These are phyloP conservation scores for Meyerozyma elateridarum DNA, from an alignment of 1,139 yeast species.

Conservation along the genomic window DNA sequence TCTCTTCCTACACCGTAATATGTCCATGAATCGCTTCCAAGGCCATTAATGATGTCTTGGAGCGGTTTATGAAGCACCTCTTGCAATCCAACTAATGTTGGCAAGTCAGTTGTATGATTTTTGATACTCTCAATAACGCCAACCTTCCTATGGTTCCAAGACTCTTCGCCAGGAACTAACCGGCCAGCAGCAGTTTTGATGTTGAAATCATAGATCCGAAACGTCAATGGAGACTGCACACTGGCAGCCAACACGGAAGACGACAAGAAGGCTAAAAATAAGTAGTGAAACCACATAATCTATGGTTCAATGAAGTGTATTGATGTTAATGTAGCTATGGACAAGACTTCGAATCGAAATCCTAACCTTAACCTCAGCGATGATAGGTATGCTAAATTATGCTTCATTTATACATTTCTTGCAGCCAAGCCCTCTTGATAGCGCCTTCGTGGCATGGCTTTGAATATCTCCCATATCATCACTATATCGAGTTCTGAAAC, in stretches of 20 bases:
- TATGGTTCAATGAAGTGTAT: background rate
- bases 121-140: conserved; percentile 4
- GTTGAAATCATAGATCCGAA: conserved; percentile 2
- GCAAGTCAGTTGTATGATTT: conserved; percentile 1
- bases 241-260: background rate
- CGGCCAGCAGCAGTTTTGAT: conserved; percentile 1
- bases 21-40: conserved; percentile 4
- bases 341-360: too few relatives aligned
- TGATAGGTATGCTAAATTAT: too few relatives aligned
- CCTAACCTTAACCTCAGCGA: too few relatives aligned
- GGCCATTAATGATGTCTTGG: conserved; percentile 1
- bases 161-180: background rate
- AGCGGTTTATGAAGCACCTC: conserved; percentile 1
- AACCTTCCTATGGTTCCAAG: conserved; percentile 1
- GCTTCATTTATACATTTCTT: too few relatives aligned
- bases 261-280: background rate
- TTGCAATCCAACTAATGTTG: conserved; percentile 3
- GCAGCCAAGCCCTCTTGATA: too few relatives aligned
- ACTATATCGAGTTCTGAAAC: too few relatives aligned
- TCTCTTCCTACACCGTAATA: conserved; percentile 1
- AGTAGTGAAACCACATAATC: too few relatives aligned
- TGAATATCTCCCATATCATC: too few relatives aligned
- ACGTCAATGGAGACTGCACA: background rate
- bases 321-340: too few relatives aligned
- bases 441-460: too few relatives aligned